These are phyloP conservation scores for Tricholoma hemisulphureum DNA, from an alignment of 768 basidiomycete genomes.

Conservation along the genomic window DNA sequence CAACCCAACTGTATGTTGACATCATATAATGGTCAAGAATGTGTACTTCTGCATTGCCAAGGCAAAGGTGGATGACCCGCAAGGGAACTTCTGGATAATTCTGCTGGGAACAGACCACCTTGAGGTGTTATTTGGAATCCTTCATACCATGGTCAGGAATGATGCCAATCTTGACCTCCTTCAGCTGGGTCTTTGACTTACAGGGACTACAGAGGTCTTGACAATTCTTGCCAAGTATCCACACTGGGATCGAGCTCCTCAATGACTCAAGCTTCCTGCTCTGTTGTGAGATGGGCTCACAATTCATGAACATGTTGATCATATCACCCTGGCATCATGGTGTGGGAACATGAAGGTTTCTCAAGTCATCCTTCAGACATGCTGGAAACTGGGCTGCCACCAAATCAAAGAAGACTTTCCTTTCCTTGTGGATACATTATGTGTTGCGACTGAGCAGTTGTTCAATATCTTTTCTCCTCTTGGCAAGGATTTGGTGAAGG, in stretches of 20 bases:
- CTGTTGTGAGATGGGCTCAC: conserved; percentile 22
- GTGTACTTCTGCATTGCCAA: conserved; percentile 38
- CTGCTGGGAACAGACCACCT: conserved; percentile 20
- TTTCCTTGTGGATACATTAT: conserved; percentile 19
- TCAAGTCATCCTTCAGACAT: conserved; percentile 25
- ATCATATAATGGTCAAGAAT: conserved; percentile 39
- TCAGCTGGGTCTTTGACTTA: conserved; percentile 25
- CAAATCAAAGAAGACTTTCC: conserved; percentile 23
- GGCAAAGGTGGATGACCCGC: conserved; percentile 30
- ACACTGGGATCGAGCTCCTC: conserved; percentile 38
- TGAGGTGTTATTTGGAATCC: conserved; percentile 30
- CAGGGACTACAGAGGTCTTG: conserved; percentile 30
- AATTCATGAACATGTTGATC: conserved; percentile 26
- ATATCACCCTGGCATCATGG: conserved; percentile 37
- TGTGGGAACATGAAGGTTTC: conserved; percentile 27
- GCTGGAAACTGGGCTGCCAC: conserved; percentile 27
- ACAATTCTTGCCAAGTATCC: conserved; percentile 38
- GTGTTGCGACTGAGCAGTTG: neutral
- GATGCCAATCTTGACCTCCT: conserved; percentile 28
- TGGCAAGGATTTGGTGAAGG: conserved; percentile 4
- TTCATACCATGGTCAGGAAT: conserved; percentile 35
- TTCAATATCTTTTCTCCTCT: conserved; percentile 15
- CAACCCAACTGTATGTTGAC: conserved; percentile 25
- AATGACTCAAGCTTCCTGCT: conserved; percentile 30
- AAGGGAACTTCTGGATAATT: conserved; percentile 32